These are phyloP conservation scores for Fraxinus xanthoxyloides DNA, from an alignment of 305 asterid genomes.

Conservation along the genomic window DNA sequence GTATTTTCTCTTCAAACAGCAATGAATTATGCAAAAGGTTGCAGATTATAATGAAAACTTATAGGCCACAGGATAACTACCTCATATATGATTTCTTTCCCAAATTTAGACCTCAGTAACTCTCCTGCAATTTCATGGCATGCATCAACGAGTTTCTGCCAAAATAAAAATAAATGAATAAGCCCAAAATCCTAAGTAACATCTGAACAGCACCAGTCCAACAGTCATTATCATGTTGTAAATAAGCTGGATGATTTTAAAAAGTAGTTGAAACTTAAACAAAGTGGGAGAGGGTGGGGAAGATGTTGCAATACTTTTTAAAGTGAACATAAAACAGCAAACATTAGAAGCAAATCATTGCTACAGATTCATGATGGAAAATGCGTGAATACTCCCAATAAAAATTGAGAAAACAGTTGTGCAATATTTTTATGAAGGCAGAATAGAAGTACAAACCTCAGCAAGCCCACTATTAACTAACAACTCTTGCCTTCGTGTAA, in stretches of 20 bases:
- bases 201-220: conserved; percentile 4
- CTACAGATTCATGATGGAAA: not conserved
- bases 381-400: not conserved
- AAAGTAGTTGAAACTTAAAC: not conserved
- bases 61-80: conserved; percentile 31
- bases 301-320: not conserved
- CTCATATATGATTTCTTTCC: conserved; percentile 87
- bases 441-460: conserved; percentile 51
- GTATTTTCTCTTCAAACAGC: not conserved
- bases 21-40: not conserved
- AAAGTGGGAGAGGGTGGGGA: not conserved
- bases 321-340: not conserved
- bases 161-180: conserved; percentile 13
- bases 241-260: not conserved
- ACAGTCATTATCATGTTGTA: not conserved
- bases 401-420: not conserved
- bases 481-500: conserved; percentile 79
- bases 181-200: not conserved
- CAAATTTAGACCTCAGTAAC: conserved; percentile 64
- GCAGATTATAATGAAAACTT: not conserved
- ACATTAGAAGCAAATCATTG: not conserved
- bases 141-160: conserved; percentile 77
- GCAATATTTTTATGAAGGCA: conserved; percentile 7
- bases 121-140: conserved; percentile 63
- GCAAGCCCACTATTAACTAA: conserved; percentile 79